Conservation (phyloP, 2,329 filamentous ascomycete species). For the Dendryphion nanum region DNA sequence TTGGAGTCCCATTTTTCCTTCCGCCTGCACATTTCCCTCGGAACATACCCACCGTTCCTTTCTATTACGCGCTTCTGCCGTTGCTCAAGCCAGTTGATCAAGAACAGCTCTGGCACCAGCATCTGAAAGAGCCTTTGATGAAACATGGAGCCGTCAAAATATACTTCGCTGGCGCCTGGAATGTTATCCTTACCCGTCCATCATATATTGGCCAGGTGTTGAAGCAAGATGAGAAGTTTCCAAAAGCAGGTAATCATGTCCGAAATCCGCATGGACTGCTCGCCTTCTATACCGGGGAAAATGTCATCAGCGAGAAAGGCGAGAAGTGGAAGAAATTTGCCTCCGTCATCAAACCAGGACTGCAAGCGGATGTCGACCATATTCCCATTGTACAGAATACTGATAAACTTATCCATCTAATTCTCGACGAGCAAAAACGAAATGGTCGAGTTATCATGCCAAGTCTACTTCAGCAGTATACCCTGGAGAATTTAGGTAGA, state of each 20-base stretch:
- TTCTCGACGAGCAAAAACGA: slow-evolving; percentile 20
- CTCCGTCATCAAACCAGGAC: slow-evolving; percentile 13
- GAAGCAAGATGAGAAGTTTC: slow-evolving; percentile 15
- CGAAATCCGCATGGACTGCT: slow-evolving; percentile 18
- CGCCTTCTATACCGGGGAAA: slow-evolving; percentile 16
- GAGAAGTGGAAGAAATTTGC: slow-evolving; percentile 14
- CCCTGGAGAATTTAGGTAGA: slow-evolving; percentile 28
- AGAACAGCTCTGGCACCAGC: slow-evolving; percentile 34
- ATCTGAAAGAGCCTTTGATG: slow-evolving; percentile 34
- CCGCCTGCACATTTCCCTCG: slow-evolving; percentile 10
- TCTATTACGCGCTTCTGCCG: slow-evolving; percentile 41
- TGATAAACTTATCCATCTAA: slow-evolving; percentile 17
- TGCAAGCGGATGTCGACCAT: slow-evolving; percentile 14
- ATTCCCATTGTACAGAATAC: slow-evolving; percentile 20
- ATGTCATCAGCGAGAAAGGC: slow-evolving; percentile 17
- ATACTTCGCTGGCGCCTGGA: slow-evolving; percentile 49
- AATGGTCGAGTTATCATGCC: slow-evolving; percentile 16
- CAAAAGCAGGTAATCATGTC: slow-evolving; percentile 18
- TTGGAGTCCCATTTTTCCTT: slow-evolving; percentile 4
- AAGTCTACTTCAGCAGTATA: slow-evolving; percentile 30
- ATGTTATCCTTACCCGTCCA: slow-evolving; percentile 45
- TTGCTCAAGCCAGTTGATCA: slow-evolving; percentile 42
- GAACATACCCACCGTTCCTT: slow-evolving; percentile 41
- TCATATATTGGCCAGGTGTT: slow-evolving; percentile 39
- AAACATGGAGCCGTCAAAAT: slow-evolving; percentile 45